These are phyloP conservation scores for Tolypocladium nubicola DNA, from an alignment of 2,329 filamentous ascomycete species.

Conservation along the genomic window DNA sequence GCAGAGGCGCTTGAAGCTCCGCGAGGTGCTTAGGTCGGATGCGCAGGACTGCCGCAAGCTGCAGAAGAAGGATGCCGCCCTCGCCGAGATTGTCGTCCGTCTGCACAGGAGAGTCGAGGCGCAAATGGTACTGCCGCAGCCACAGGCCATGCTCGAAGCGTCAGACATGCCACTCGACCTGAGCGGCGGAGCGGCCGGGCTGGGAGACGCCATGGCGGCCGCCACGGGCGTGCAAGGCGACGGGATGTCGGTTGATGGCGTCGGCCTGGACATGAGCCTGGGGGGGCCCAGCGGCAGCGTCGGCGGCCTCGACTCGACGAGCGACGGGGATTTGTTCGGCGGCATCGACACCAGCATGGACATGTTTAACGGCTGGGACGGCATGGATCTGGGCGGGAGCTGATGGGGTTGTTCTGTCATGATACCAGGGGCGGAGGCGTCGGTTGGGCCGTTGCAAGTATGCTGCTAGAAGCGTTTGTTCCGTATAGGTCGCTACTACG, in stretches of 20 bases:
- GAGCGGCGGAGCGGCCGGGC: slow-evolving; percentile 23
- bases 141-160: slow-evolving; percentile 30
- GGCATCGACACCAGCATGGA: slow-evolving; percentile 30
- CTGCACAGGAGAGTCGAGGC: slow-evolving; percentile 54
- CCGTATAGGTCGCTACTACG: no score
- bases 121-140: slow-evolving; percentile 41
- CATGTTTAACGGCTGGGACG: slow-evolving; percentile 30
- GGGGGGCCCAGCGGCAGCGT: slow-evolving; percentile 21
- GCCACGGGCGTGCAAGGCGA: slow-evolving; percentile 29
- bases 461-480: no score
- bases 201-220: slow-evolving; percentile 32
- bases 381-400: slow-evolving; percentile 20
- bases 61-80: slow-evolving; percentile 42
- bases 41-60: slow-evolving; percentile 47
- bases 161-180: slow-evolving; percentile 30
- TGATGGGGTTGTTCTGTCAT: neutral
- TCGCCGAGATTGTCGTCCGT: slow-evolving; percentile 52
- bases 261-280: slow-evolving; percentile 35
- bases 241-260: slow-evolving; percentile 26
- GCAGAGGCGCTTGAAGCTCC: slow-evolving; percentile 44
- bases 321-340: slow-evolving; percentile 29
- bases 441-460: neutral
- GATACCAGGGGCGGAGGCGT: neutral
- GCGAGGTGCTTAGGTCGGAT: slow-evolving; percentile 47
- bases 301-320: slow-evolving; percentile 17